Evolutionary conservation across 179 eudicot species (phyloP), one percentile per base, ranked within the genome.

Genomic region (Dionaea muscipula): DNA sequence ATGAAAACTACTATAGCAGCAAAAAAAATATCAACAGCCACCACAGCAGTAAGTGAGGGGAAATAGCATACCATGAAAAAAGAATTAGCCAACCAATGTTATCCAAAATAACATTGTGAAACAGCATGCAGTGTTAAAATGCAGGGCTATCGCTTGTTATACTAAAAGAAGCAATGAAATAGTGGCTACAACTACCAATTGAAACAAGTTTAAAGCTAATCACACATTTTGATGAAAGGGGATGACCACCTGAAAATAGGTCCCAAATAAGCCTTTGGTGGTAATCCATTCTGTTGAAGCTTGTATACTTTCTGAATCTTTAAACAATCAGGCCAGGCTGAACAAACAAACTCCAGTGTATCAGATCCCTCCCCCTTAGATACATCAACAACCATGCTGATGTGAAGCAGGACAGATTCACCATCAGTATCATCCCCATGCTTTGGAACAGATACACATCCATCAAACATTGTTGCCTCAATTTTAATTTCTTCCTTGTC

Each of bases 391-490:
- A 85, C 62, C 71, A 80, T 41, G 63, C 83, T 83, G 41, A 78
- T 65, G 72, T 81, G 85, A 65, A 83, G 77, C 40, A 62, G 73
- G 35, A 68, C 31, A 47, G 69, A 60, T 59, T 75, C 78, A 3
- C 60, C 73, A 41, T 54, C 68, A 61, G 62, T 37, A 36, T 75
- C 78, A 26, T 67, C 76, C 56, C 72, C 77, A 44, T 70, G 50
- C 66, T 63, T 80, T 40, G 84, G 80, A 56, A 55, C 71, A 46
- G 75, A 52, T 55, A 64, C 57, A 18, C 74, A 71, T 11, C 89
- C 85, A 68, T 85, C 89, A 75, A 80, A 75, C 89, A 85, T 82
- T 25, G 89, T 78, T 38, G 90, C 94, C 73, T 85, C 94, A 41
- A 85, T 64, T 57, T 80, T 76, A 47, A 85, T 72, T 24, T 72